Percentiles rank a stretch among this genome's conserved stretches.
Evolutionary conservation across 2,329 filamentous ascomycete genomes (phyloP).

Genomic region (Botrytis tulipae): DNA sequence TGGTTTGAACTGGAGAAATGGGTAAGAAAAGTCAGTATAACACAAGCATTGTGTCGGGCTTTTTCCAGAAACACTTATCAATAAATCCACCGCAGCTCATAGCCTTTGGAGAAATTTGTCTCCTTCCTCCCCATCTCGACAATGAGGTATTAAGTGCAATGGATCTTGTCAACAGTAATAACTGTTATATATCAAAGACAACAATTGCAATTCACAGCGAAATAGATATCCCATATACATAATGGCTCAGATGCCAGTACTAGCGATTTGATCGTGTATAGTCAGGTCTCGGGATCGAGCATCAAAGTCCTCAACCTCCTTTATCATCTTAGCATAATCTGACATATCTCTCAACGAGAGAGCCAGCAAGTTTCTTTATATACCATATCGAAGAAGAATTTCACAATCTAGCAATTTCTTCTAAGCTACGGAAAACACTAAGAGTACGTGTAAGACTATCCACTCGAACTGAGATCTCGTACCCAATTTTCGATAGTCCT

Average conservation of each 20-base stretch:
- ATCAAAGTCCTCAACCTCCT: background rate
- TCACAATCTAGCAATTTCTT: background rate
- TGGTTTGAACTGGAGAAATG: background rate
- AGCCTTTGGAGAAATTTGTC: background rate
- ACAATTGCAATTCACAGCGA: background rate
- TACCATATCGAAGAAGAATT: background rate
- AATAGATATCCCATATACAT: background rate
- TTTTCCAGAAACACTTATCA: background rate
- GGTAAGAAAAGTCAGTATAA: too few species aligned
- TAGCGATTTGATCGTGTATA: background rate
- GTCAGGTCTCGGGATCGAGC: background rate
- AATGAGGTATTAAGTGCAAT: background rate
- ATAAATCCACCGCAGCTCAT: background rate
- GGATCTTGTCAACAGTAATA: background rate
- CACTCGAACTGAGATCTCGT: background rate
- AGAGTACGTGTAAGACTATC: background rate
- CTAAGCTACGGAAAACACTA: background rate
- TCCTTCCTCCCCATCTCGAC: too few species aligned
- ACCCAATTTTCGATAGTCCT: background rate
- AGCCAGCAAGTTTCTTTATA: background rate
- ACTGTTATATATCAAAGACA: background rate
- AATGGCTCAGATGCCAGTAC: background rate
- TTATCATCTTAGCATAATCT: background rate
- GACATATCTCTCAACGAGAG: background rate
- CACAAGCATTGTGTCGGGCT: background rate